Evolutionary conservation across 139 green algal species (phyloP).

Genomic region (Pleodorina starrii): DNA sequence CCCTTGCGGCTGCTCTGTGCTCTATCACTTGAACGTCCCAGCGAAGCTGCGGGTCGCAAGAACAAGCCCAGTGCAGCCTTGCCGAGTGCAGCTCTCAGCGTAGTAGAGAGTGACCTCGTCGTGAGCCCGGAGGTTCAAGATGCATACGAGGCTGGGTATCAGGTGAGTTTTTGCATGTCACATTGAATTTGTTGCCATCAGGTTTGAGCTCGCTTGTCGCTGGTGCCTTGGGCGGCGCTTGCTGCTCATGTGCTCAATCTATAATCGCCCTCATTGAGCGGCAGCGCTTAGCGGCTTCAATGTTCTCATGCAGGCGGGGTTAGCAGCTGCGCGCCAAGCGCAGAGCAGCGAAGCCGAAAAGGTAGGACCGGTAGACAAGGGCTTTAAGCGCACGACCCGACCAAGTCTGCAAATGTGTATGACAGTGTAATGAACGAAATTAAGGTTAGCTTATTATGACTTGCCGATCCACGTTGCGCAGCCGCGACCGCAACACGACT

Average conservation of each 20-base stretch:
- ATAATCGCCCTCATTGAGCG: too few relatives aligned
- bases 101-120: neutral
- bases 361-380: slow-evolving; percentile 8
- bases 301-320: slow-evolving; percentile 9
- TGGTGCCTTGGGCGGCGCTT: neutral
- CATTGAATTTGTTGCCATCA: neutral
- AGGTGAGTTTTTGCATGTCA: neutral
- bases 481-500: slow-evolving; percentile 5
- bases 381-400: neutral
- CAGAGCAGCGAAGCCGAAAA: neutral
- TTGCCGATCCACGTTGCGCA: neutral
- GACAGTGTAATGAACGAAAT: too few relatives aligned
- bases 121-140: neutral
- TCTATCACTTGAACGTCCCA: slow-evolving; percentile 9
- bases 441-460: too few relatives aligned
- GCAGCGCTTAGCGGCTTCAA: neutral
- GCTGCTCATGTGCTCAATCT: neutral
- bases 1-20: slow-evolving; percentile 4
- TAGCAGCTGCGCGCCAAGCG: slow-evolving; percentile 11
- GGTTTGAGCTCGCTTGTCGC: neutral
- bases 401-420: too few relatives aligned
- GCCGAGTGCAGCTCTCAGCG: neutral
- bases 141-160: slow-evolving; percentile 23
- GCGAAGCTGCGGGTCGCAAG: neutral
- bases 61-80: slow-evolving; percentile 19